Conservation (phyloP, 2,329 filamentous ascomycete genomes). For the Neofusicoccum sp. region DNA sequence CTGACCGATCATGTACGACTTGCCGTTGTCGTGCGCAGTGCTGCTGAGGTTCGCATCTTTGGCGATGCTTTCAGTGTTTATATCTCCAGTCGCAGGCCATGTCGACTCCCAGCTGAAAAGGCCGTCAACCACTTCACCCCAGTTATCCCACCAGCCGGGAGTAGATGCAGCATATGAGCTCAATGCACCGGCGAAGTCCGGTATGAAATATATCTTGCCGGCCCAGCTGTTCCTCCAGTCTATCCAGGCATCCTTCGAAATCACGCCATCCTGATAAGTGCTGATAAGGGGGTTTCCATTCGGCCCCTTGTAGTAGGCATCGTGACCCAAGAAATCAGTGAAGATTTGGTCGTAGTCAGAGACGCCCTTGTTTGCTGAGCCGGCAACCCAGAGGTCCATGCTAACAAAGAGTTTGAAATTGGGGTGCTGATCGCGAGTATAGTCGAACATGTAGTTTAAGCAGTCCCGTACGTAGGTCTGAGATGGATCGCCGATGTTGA, state of each 20-base stretch:
- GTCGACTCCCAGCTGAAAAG: conserved; percentile 44
- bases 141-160: conserved; percentile 34
- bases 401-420: conserved; percentile 5
- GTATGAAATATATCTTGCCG: conserved; percentile 35
- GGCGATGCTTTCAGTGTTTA: conserved; percentile 24
- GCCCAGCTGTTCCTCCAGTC: background rate
- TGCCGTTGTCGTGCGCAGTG: conserved; percentile 29
- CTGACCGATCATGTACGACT: conserved; percentile 38
- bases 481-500: background rate
- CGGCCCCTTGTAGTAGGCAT: background rate
- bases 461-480: background rate
- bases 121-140: conserved; percentile 38
- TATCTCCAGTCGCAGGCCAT: conserved; percentile 31
- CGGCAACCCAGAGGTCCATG: background rate
- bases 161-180: conserved; percentile 34
- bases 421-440: background rate
- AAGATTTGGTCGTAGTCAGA: background rate
- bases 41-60: conserved; percentile 29
- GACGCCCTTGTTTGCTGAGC: background rate
- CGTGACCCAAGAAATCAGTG: conserved; percentile 1
- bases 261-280: background rate
- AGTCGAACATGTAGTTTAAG: background rate
- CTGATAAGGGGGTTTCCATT: background rate
- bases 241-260: background rate
- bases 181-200: conserved; percentile 30